Evolutionary conservation across 805 yeast species (phyloP).

Genomic region (Kuraishia cidri): DNA sequence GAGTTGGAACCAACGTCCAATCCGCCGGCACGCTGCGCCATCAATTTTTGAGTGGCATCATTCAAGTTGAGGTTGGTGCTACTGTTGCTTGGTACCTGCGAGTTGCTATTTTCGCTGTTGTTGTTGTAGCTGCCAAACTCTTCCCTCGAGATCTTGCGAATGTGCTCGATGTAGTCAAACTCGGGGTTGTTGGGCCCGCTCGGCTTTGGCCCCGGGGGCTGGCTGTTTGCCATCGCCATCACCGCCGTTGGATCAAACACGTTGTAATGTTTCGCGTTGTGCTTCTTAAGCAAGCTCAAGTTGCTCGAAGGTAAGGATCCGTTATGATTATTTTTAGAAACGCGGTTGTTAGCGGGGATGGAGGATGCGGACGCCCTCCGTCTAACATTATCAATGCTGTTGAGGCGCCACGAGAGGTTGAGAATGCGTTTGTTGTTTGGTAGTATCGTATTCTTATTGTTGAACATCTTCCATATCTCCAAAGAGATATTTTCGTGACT

Average conservation of each 20-base stretch:
- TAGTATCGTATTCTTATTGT: conserved; percentile 19
- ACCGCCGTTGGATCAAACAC: not conserved
- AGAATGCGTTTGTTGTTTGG: conserved; percentile 24
- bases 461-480: conserved; percentile 25
- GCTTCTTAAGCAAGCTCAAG: not conserved
- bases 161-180: conserved; percentile 27
- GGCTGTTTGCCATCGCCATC: not conserved
- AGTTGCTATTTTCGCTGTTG: conserved; percentile 1
- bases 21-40: too few relatives aligned
- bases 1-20: too few relatives aligned
- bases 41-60: too few relatives aligned
- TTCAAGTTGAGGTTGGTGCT: too few relatives aligned
- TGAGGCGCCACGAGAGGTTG: conserved; percentile 25
- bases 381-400: conserved; percentile 18
- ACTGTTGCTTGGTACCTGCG: too few relatives aligned
- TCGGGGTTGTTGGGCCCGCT: conserved; percentile 7
- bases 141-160: conserved; percentile 23
- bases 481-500: conserved; percentile 18
- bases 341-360: not conserved
- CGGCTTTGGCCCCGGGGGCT: conserved; percentile 1
- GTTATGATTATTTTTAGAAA: not conserved
- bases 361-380: conserved; percentile 4
- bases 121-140: conserved; percentile 18
- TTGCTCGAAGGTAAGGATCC: not conserved
- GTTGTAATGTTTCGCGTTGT: not conserved